These are phyloP conservation scores for Fagopyrum esculentum DNA, from an alignment of 148 eudicot genomes.

Conservation along the genomic window DNA sequence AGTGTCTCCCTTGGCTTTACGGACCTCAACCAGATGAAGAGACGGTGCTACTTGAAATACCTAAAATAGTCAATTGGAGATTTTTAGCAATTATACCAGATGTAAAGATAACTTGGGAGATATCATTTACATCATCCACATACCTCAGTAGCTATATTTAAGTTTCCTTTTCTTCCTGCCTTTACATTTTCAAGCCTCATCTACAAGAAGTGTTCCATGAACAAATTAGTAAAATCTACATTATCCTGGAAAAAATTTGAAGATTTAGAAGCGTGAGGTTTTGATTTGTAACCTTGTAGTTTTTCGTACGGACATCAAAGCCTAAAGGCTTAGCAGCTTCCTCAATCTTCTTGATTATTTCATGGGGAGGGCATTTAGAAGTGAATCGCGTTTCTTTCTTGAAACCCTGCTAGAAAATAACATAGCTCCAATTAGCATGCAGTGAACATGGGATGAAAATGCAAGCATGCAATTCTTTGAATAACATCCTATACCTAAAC, in stretches of 20 bases:
- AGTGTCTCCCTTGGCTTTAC: constrained; percentile 97
- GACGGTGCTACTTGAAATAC: constrained; percentile 98
- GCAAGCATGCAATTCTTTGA: background rate
- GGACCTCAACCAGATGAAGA: constrained; percentile 92
- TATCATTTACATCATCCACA: background rate
- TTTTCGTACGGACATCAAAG: constrained; percentile 82
- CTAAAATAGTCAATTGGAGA: constrained; percentile 25
- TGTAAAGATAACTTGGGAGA: background rate
- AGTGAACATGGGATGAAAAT: background rate
- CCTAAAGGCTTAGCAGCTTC: constrained; percentile 97
- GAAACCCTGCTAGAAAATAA: constrained; percentile 37
- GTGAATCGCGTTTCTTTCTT: constrained; percentile 96
- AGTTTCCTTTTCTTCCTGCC: constrained; percentile 98
- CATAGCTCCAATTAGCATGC: background rate
- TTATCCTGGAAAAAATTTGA: background rate
- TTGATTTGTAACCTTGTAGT: constrained; percentile 59
- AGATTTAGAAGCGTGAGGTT: background rate
- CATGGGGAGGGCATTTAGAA: constrained; percentile 71
- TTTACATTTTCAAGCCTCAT: constrained; percentile 89
- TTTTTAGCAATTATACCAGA: background rate
- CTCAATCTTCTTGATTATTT: constrained; percentile 81
- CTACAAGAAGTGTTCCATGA: constrained; percentile 26
- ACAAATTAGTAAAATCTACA: background rate
- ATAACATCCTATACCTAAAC: background rate
- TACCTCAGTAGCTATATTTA: constrained; percentile 92